Percentiles rank a stretch among this genome's conserved stretches.
Conservation (phyloP, 1,284 basidiomycete genomes). For the Vanrija pseudolonga region DNA sequence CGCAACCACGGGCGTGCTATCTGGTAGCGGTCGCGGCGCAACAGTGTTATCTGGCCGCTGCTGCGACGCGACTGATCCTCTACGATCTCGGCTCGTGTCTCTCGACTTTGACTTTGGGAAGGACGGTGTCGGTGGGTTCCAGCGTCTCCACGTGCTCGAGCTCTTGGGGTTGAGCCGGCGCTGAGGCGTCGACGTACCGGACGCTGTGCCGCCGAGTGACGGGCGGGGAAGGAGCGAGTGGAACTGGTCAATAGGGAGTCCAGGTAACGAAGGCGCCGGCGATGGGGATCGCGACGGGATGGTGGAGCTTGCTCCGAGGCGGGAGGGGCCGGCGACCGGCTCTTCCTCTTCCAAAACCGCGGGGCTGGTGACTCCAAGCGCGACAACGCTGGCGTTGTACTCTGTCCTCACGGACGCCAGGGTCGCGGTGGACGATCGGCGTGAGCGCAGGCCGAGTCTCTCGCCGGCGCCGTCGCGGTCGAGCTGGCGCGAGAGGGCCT, state of each 20-base stretch:
- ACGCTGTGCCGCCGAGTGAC: not conserved
- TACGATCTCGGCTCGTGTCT: too few relatives aligned
- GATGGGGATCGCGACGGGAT: not conserved
- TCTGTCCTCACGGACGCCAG: slow-evolving; percentile 16
- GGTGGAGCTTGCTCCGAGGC: not conserved
- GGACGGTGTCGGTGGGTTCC: slow-evolving; percentile 34
- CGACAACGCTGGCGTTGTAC: not conserved
- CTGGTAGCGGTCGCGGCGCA: too few relatives aligned
- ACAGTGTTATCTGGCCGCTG: not conserved
- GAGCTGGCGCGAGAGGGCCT: slow-evolving; percentile 37
- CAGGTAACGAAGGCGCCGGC: not conserved
- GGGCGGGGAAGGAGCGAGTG: not conserved
- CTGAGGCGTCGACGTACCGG: not conserved
- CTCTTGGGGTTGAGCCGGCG: slow-evolving; percentile 36
- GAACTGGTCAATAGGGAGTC: not conserved
- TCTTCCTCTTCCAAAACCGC: slow-evolving; percentile 27
- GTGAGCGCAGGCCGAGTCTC: slow-evolving; percentile 39
- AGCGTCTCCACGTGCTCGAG: slow-evolving; percentile 38
- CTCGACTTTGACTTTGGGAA: slow-evolving; percentile 32
- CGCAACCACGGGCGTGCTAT: too few relatives aligned
- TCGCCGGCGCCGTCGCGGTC: slow-evolving; percentile 40
- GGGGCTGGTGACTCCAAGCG: not conserved
- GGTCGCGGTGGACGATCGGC: slow-evolving; percentile 34
- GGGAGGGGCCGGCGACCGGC: not conserved
- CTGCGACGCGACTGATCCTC: not conserved